A percentile compares a stretch with the other conserved stretches of the same genome.
phyloP scores from a whole-genome alignment of 768 basidiomycete genomes.

The Agaricus sinodeliciosus region DNA sequence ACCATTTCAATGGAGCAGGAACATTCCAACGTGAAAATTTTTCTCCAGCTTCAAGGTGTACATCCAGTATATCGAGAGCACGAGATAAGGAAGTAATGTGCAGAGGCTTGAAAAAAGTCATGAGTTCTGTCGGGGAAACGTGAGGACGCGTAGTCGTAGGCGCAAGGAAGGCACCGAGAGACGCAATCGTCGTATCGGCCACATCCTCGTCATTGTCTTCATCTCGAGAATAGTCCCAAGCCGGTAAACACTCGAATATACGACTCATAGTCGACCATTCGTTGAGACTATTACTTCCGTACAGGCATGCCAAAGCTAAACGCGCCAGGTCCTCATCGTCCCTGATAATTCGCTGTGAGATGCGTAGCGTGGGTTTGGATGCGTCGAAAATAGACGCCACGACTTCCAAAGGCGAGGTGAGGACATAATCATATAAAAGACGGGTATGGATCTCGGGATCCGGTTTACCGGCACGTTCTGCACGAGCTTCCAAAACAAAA shows the following conservation, averaged over 20 bases:
- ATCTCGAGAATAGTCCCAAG: constrained; percentile 63
- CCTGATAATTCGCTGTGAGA: constrained; percentile 64
- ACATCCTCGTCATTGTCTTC: constrained; percentile 63
- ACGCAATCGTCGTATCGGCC: constrained; percentile 75
- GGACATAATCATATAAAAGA: constrained; percentile 65
- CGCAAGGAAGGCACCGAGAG: constrained; percentile 72
- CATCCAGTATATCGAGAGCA: constrained; percentile 85
- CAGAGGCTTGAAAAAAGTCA: constrained; percentile 78
- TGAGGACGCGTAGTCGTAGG: constrained; percentile 58
- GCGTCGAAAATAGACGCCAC: constrained; percentile 78
- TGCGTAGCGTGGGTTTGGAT: constrained; percentile 83
- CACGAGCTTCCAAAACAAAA: constrained; percentile 83
- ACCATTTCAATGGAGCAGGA: constrained; percentile 82
- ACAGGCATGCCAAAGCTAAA: constrained; percentile 82
- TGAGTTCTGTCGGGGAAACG: constrained; percentile 62
- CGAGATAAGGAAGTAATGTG: constrained; percentile 69
- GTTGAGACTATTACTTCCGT: constrained; percentile 67
- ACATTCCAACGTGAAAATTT: constrained; percentile 86
- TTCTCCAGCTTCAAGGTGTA: constrained; percentile 92
- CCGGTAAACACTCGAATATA: constrained; percentile 95
- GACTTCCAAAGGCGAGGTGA: constrained; percentile 59
- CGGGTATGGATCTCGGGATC: constrained; percentile 62
- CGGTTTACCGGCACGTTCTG: constrained; percentile 71
- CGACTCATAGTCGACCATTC: constrained; percentile 82
- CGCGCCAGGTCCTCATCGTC: constrained; percentile 81